Evolutionary conservation across 306 rosid species (phyloP).

Genomic region (Alnus rubra): DNA sequence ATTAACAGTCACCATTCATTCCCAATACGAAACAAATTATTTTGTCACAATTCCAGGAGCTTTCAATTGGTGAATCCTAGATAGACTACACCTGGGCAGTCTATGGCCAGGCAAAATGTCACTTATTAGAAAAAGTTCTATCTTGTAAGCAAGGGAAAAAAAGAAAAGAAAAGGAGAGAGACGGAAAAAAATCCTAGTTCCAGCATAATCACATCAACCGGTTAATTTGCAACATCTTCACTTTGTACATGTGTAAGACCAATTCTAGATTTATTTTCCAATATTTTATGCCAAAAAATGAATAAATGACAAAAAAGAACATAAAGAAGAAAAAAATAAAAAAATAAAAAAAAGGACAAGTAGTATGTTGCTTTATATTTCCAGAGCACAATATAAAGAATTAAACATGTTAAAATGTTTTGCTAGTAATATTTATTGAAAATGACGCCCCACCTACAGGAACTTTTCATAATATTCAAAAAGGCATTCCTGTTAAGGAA

Average conservation of each 20-base stretch:
- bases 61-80: no score
- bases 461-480: constrained; percentile 20
- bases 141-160: no score
- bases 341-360: background rate
- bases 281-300: background rate
- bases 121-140: no score
- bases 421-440: background rate
- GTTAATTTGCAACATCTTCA: background rate
- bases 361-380: background rate
- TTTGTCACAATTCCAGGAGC: no score
- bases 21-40: background rate
- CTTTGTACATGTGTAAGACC: background rate
- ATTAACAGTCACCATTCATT: background rate
- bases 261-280: background rate
- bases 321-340: background rate
- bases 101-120: no score
- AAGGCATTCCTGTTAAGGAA: background rate
- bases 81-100: no score
- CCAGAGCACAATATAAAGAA: background rate
- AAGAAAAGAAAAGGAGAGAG: no score
- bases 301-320: background rate
- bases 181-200: no score
- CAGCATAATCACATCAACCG: no score
- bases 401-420: background rate
- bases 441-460: background rate